Base-by-base conservation (phyloP, 768 basidiomycete genomes). In the Podaxis pistillaris region DNA sequence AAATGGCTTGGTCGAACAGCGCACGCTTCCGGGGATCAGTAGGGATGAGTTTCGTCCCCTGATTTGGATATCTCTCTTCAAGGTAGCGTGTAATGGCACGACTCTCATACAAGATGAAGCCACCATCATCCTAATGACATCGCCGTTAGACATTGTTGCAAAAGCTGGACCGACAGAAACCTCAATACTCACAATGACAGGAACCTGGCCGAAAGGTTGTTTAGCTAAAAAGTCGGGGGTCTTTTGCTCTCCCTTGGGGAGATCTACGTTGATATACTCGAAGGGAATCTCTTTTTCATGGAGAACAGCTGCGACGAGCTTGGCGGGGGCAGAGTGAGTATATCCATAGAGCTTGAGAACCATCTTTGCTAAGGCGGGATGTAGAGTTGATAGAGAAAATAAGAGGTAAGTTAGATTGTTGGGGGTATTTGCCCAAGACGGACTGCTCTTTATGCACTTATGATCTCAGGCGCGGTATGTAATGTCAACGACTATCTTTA, bases 141-240 rank as follows among this genome's bases (percentile, higher is more conserved):
- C 15, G 57, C 11, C 55, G 62, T 13, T 50, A 11, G 12, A 38
- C 5, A 17, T 11, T 15, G 24, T 46, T 38, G 1, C 1, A 22
- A n/a, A 12, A n/a, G 6, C 36, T 9, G 24, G 19, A 12, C 13
- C 19, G 33, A 24, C n/a, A 15, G 33, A 33, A 22, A 38, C 3
- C 19, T n/a, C 22, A 13, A 26, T 11, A 67, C 75, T 52, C 56
- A 79, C 81, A 58, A 87, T 76, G 69, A 77, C 81, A 6, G 86
- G 86, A 33, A 83, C 75, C 67, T 83, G 80, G 7, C 85, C 83
- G 68, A 85, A 86, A 0, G 88, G 87, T 64, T 89, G 84, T 38
- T 74, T 68, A 11, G 68, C 63, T 13, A 78, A 17, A 70, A 70
- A 81, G 17, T 68, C 76, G 1, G 76, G 66, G 0, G 67, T 6